These are phyloP conservation scores for Lagenidium sp. DNA, from an alignment of 352 stramenopile species.

Conservation along the genomic window DNA sequence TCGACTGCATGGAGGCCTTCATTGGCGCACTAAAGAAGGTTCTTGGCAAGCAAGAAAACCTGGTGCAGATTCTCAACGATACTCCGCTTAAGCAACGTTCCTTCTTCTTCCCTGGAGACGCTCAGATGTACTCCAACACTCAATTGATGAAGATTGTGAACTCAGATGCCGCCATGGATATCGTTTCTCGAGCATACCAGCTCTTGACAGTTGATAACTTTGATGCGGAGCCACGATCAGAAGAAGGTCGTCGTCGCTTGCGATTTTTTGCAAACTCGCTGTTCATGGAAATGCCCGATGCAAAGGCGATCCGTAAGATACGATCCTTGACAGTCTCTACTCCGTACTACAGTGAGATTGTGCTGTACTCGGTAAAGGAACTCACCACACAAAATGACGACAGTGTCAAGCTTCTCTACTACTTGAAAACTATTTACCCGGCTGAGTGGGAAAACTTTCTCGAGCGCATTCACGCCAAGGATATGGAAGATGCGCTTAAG, in stretches of 20 bases:
- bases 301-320: slow-evolving; percentile 77
- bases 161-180: slow-evolving; percentile 65
- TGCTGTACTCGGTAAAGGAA: slow-evolving; percentile 84
- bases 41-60: slow-evolving; percentile 67
- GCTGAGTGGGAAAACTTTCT: slow-evolving; percentile 81
- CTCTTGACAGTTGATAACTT: slow-evolving; percentile 84
- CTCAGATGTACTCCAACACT: slow-evolving; percentile 71
- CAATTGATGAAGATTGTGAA: slow-evolving; percentile 71
- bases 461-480: slow-evolving; percentile 62
- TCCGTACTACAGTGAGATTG: slow-evolving; percentile 87
- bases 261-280: slow-evolving; percentile 84
- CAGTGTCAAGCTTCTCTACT: slow-evolving; percentile 95
- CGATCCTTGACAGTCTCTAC: slow-evolving; percentile 78
- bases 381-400: slow-evolving; percentile 76
- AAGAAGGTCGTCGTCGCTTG: slow-evolving; percentile 71
- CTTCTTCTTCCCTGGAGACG: slow-evolving; percentile 80
- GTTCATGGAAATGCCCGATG: slow-evolving; percentile 86
- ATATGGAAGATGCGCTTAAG: slow-evolving; percentile 77
- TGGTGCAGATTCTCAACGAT: slow-evolving; percentile 76
- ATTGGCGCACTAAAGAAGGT: slow-evolving; percentile 78
- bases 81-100: slow-evolving; percentile 78
- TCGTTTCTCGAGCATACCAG: slow-evolving; percentile 75
- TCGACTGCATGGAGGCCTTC: slow-evolving; percentile 72
- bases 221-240: slow-evolving; percentile 69
- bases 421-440: slow-evolving; percentile 85